Percentiles rank a stretch among this genome's conserved stretches.
These are phyloP conservation scores for Populus euphratica DNA, from an alignment of 345 rosid species.

Conservation along the genomic window DNA sequence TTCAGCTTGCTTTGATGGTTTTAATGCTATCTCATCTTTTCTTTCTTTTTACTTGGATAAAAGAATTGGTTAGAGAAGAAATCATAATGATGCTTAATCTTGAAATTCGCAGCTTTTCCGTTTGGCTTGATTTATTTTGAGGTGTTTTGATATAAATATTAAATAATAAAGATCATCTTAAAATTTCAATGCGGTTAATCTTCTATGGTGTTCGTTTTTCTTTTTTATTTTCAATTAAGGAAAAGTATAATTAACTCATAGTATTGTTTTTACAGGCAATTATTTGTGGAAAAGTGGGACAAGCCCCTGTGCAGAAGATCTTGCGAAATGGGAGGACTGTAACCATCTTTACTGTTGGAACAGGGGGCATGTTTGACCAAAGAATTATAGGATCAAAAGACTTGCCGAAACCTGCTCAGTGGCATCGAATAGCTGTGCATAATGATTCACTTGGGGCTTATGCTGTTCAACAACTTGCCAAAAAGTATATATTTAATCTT, in stretches of 20 bases:
- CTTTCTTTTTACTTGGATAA: no score
- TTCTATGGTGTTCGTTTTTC: neutral
- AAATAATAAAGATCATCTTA: no score
- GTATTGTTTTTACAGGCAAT: constrained; percentile 55
- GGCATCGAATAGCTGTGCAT: constrained; percentile 97
- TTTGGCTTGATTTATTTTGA: neutral
- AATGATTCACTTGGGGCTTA: constrained; percentile 69
- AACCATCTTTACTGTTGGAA: constrained; percentile 90
- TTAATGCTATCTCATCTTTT: neutral
- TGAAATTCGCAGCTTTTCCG: neutral
- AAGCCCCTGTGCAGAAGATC: constrained; percentile 84
- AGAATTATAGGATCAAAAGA: constrained; percentile 49
- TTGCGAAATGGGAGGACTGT: constrained; percentile 81
- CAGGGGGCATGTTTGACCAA: constrained; percentile 92
- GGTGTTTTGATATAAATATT: neutral
- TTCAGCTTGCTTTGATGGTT: neutral
- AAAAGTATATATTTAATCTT: constrained; percentile 46
- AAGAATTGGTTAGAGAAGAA: neutral
- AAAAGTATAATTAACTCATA: constrained; percentile 2
- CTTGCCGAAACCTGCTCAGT: constrained; percentile 79
- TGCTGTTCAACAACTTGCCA: constrained; percentile 74
- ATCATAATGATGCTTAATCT: neutral
- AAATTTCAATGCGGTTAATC: no score
- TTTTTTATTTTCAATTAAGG: neutral
- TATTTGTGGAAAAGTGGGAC: constrained; percentile 86